Evolutionary conservation across 2,329 filamentous ascomycete genomes (phyloP).

Genomic region (Phaeomoniella chlamydospora): DNA sequence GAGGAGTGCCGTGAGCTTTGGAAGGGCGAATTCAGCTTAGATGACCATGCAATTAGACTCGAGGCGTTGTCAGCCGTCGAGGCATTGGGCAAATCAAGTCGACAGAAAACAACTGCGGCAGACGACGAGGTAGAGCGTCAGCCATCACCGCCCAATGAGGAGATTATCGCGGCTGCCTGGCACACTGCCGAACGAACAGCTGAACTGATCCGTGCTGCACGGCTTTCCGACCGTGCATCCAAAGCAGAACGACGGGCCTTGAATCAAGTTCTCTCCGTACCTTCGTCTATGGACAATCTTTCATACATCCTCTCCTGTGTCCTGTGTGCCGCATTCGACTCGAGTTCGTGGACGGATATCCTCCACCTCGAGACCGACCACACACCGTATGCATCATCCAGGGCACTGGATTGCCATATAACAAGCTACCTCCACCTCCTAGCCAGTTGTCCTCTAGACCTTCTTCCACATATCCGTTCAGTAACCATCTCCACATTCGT

Average conservation of each 20-base stretch:
- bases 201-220: neutral
- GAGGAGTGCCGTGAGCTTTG: conserved; percentile 3
- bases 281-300: neutral
- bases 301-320: neutral
- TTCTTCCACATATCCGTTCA: conserved; percentile 1
- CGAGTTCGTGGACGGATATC: neutral
- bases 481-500: conserved; percentile 3
- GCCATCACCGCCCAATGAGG: neutral
- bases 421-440: conserved; percentile 3
- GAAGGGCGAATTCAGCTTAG: neutral
- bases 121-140: neutral
- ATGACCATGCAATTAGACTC: neutral
- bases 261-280: neutral
- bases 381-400: neutral
- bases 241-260: neutral
- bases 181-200: neutral
- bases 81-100: neutral
- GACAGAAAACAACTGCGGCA: neutral
- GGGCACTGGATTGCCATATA: neutral
- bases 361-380: neutral
- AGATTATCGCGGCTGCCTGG: neutral
- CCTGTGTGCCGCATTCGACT: neutral
- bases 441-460: conserved; percentile 1
- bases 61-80: conserved; percentile 3
- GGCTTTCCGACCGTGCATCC: neutral